Percentiles rank a stretch among this genome's conserved stretches.
phyloP scores from a whole-genome alignment of 1,284 basidiomycete genomes.

The Puccinia brachypodii region DNA sequence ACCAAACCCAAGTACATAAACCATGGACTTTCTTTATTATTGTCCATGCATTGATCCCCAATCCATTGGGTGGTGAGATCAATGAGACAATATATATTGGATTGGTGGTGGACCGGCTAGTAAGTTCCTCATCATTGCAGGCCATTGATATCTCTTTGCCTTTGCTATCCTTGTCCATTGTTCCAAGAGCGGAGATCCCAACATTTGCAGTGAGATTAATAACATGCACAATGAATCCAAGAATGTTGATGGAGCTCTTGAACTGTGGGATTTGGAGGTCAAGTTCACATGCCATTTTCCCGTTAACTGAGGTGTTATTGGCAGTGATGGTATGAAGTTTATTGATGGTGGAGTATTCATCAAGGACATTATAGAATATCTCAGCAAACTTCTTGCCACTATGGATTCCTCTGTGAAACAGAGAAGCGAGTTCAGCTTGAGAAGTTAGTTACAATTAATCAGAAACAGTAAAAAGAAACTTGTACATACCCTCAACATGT shows the following conservation, averaged over 20 bases:
- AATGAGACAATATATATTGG: neutral
- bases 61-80: neutral
- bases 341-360: neutral
- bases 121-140: neutral
- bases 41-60: neutral
- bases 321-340: neutral
- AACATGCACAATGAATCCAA: neutral
- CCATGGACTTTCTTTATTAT: neutral
- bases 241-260: neutral
- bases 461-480: too few species aligned
- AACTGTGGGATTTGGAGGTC: neutral
- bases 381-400: neutral
- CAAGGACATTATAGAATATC: neutral
- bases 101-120: neutral
- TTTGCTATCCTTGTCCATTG: neutral
- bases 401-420: neutral
- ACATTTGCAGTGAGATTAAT: neutral
- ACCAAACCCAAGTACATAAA: neutral
- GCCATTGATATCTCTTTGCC: neutral
- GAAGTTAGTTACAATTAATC: too few species aligned
- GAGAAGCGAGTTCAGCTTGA: too few species aligned
- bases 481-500: neutral
- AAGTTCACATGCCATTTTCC: neutral
- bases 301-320: neutral
- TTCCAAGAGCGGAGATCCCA: neutral